phyloP scores from a whole-genome alignment of 2,329 filamentous ascomycete species.

The Cladorrhinum sp. region DNA sequence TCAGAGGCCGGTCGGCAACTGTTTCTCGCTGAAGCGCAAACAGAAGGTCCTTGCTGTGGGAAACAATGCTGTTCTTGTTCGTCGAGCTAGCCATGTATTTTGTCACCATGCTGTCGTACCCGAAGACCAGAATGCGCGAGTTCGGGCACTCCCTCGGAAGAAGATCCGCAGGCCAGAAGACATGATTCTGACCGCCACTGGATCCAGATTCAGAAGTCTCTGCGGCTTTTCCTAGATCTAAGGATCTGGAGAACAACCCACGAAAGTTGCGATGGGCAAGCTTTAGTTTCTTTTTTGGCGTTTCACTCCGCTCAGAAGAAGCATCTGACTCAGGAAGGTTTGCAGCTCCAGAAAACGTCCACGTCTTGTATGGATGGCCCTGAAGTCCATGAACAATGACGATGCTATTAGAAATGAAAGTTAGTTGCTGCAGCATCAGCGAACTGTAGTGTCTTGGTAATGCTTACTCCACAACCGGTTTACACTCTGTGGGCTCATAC shows the following conservation, averaged over 20 bases:
- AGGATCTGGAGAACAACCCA: neutral
- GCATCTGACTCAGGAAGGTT: neutral
- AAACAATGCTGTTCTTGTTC: slow-evolving; percentile 14
- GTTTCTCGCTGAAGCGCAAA: neutral
- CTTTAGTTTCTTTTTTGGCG: neutral
- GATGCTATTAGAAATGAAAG: neutral
- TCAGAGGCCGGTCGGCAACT: neutral
- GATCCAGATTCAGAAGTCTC: neutral
- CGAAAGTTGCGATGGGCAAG: neutral
- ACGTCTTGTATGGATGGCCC: neutral
- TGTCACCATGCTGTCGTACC: slow-evolving; percentile 15
- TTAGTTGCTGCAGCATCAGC: slow-evolving; percentile 3
- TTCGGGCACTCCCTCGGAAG: slow-evolving; percentile 11
- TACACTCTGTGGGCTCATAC: neutral
- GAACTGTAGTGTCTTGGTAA: slow-evolving; percentile 8
- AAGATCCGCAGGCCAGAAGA: slow-evolving; percentile 14
- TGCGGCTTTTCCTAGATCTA: no score
- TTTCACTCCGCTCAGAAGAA: neutral
- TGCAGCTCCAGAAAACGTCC: neutral
- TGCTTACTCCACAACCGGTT: neutral
- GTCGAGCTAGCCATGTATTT: neutral
- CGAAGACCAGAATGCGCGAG: slow-evolving; percentile 9
- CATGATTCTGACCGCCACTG: neutral
- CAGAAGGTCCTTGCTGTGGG: slow-evolving; percentile 17
- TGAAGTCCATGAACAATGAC: neutral